Percentiles rank a stretch among this genome's conserved stretches.
Evolutionary conservation across 208 protist genomes (phyloP).

Genomic region (Leishmania braziliensis): DNA sequence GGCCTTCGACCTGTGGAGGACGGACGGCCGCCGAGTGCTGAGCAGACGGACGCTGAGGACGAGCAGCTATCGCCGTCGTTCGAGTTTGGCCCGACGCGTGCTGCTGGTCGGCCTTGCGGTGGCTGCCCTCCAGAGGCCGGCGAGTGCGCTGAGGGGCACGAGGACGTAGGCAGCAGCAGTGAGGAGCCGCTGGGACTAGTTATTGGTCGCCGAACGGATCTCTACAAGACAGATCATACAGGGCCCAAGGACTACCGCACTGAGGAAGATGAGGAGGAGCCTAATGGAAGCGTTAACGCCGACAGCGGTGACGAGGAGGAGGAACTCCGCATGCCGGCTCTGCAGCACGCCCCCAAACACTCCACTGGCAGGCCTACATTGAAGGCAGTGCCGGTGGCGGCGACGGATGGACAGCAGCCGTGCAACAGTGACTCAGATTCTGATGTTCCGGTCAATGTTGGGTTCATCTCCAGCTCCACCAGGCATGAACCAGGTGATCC

Average conservation of each 20-base stretch:
- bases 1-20: too few relatives aligned
- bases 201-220: too few relatives aligned
- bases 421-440: slow-evolving; percentile 20
- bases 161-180: not conserved
- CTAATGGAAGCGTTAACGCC: not conserved
- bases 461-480: slow-evolving; percentile 12
- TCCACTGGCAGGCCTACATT: not conserved
- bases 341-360: not conserved
- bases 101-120: not conserved
- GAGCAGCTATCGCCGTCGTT: not conserved
- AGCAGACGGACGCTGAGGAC: not conserved
- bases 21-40: not conserved
- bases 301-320: not conserved
- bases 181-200: not conserved
- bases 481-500: slow-evolving; percentile 21
- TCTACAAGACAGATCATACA: too few relatives aligned
- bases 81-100: not conserved
- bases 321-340: not conserved
- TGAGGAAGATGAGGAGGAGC: not conserved
- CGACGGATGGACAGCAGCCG: not conserved
- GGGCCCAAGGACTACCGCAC: too few relatives aligned
- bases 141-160: not conserved
- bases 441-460: slow-evolving; percentile 20
- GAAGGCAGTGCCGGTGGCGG: not conserved
- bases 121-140: not conserved